Conservation (phyloP, 169 alveolate species). For the Eimeria maxima region DNA sequence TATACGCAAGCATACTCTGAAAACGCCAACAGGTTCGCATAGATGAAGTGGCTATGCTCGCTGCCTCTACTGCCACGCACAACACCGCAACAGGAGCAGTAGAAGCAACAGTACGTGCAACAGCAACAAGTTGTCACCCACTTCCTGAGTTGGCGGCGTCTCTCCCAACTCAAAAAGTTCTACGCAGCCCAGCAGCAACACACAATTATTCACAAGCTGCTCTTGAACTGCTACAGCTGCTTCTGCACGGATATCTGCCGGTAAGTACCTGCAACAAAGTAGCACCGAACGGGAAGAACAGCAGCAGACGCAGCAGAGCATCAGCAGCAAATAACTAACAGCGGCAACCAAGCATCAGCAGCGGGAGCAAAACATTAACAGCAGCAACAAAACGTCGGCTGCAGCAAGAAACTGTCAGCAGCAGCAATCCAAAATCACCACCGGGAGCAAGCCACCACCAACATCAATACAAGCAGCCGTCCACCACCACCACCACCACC, state of each 20-base stretch:
- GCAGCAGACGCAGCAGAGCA: neutral
- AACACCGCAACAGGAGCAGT: neutral
- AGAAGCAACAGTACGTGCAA: constrained; percentile 30
- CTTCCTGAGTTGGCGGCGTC: constrained; percentile 38
- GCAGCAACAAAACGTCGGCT: neutral
- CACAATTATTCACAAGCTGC: constrained; percentile 68
- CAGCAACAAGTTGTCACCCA: neutral
- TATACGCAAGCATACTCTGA: no score
- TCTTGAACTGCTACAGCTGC: constrained; percentile 32
- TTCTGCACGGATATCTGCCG: constrained; percentile 22
- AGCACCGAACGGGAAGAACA: neutral
- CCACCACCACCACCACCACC: no score
- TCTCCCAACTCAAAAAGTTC: constrained; percentile 70
- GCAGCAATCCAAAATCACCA: no score
- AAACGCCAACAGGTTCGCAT: no score
- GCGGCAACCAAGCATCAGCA: neutral
- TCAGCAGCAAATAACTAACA: neutral
- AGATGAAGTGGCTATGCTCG: neutral
- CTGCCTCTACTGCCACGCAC: neutral
- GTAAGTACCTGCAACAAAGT: constrained; percentile 45
- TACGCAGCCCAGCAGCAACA: constrained; percentile 56
- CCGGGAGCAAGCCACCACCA: no score
- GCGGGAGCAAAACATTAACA: neutral
- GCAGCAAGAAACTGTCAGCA: neutral
- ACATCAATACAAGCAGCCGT: neutral